Evolutionary conservation across 306 rosid genomes (phyloP).

Genomic region (Hylodesmum podocarpum): DNA sequence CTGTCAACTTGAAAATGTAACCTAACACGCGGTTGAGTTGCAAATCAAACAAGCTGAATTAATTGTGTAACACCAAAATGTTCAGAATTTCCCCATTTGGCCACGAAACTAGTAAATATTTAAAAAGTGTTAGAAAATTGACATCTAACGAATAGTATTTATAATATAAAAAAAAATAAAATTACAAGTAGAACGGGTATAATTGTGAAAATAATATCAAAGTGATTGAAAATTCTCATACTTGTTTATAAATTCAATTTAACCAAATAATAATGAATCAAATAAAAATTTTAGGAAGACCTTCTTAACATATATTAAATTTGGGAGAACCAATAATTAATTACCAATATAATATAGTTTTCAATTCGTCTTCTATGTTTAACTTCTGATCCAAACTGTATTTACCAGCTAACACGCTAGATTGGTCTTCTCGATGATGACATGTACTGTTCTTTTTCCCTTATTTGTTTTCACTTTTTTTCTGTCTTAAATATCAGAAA

Average conservation of each 20-base stretch:
- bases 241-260: not conserved
- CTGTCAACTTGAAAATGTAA: not conserved
- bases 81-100: not conserved
- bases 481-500: constrained; percentile 12
- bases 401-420: constrained; percentile 41
- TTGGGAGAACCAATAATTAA: constrained; percentile 23
- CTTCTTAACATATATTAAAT: not conserved
- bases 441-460: constrained; percentile 40
- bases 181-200: too few relatives aligned
- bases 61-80: not conserved
- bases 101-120: not conserved
- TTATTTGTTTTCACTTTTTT: not conserved
- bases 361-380: constrained; percentile 28
- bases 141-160: not conserved
- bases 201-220: not conserved
- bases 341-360: not conserved
- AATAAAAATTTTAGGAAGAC: not conserved
- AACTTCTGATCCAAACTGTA: constrained; percentile 49
- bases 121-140: not conserved
- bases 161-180: not conserved
- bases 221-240: not conserved
- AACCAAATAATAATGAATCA: not conserved
- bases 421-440: constrained; percentile 76
- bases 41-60: not conserved
- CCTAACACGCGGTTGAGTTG: not conserved